Base-by-base conservation (phyloP, 345 rosid species). In the Pseudoturritis turrita region DNA sequence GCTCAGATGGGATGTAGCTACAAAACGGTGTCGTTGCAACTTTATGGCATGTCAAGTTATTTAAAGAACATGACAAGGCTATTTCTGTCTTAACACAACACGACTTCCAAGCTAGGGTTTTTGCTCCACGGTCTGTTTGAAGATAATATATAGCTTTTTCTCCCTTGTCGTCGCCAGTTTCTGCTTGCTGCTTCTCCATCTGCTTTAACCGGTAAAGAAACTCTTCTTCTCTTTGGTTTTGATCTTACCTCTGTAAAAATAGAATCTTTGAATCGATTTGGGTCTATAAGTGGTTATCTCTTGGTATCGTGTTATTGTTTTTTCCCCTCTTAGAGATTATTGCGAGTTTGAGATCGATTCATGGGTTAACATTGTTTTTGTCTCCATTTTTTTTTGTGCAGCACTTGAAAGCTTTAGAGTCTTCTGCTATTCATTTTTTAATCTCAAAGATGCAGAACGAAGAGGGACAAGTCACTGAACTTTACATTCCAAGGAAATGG, bases 401-500 rank as follows among this genome's bases (percentile, higher is more conserved):
- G 73, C 41, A 1, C 17, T 33, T 56, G 1, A 56, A 68, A 50
- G 53, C 10, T 13, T 68, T 7, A 19, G 17, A 43, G 14, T 25
- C 35, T 7, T 11, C 37, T 33, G 28, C 36, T 29, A 7, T 37
- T 11, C 18, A 19, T n/a, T n/a, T n/a, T n/a, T n/a, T n/a, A 62
- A 37, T 28, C 35, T 43, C 68, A 77, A 85, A 86, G 84, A 89
- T 89, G 96, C 93, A 89, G 87, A 89, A 89, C 85, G 96, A 88
- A 50, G 96, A 90, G 64, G 96, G 93, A 4, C 85, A 87, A 33
- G 82, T 80, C 72, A 90, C 84, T 82, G 93, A 90, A 61, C 86
- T 90, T 6, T 88, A 88, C 84, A 88, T 87, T 73, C 96, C 93
- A 52, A 83, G 93, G 75, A 90, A 90, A 68, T 88, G 94, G 96